Evolutionary conservation across 306 rosid species (phyloP).

Genomic region (Acacia confusa): DNA sequence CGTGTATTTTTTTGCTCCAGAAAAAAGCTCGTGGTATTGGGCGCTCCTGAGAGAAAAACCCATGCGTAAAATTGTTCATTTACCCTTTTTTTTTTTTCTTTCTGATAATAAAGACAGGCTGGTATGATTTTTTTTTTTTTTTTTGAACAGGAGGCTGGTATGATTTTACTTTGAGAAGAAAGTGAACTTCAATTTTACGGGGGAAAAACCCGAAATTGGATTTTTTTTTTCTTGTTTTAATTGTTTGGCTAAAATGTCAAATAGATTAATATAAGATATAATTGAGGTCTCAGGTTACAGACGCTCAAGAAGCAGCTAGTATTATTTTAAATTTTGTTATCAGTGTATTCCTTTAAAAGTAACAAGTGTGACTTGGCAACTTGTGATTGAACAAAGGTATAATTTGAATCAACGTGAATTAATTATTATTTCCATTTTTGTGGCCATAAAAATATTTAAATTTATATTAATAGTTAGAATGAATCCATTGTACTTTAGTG

Average conservation of each 20-base stretch:
- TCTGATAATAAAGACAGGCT: not conserved
- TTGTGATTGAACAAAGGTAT: not conserved
- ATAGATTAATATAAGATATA: not conserved
- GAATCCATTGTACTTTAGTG: not conserved
- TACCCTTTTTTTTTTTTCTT: not conserved
- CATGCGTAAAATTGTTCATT: no score
- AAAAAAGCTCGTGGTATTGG: no score
- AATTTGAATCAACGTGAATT: not conserved
- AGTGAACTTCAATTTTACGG: not conserved
- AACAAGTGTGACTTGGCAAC: not conserved
- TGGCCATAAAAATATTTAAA: not conserved
- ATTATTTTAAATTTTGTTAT: no score
- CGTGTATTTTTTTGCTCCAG: no score
- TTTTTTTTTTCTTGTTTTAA: not conserved
- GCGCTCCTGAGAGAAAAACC: no score
- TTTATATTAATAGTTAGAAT: not conserved
- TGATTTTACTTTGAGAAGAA: not conserved
- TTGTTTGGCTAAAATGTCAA: not conserved
- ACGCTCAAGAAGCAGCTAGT: not conserved
- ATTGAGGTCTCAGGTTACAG: no score
- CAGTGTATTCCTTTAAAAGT: not conserved
- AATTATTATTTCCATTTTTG: not conserved
- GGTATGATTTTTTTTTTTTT: no score
- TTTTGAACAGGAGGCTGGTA: no score
- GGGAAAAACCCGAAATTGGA: not conserved